These are phyloP conservation scores for Penicillium sp. DNA, from an alignment of 2,329 filamentous ascomycete genomes.

Conservation along the genomic window DNA sequence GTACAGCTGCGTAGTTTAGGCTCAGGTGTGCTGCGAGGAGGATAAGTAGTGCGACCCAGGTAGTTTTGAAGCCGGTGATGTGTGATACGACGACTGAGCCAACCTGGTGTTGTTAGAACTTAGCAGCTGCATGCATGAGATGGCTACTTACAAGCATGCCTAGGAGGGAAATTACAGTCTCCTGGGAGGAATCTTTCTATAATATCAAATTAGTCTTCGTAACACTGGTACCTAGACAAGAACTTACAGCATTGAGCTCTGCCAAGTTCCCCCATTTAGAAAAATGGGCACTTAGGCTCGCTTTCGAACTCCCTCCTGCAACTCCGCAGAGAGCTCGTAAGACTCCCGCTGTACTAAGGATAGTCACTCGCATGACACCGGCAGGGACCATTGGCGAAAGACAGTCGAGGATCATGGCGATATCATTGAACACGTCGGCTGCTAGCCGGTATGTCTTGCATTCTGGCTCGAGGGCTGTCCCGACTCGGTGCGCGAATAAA, in stretches of 20 bases:
- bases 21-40: constrained; percentile 75
- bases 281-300: constrained; percentile 89
- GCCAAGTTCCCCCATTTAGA: constrained; percentile 82
- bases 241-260: constrained; percentile 78
- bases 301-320: constrained; percentile 85
- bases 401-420: constrained; percentile 81
- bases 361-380: constrained; percentile 51
- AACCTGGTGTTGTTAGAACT: constrained; percentile 40
- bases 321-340: constrained; percentile 78
- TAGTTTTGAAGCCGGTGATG: constrained; percentile 69
- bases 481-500: constrained; percentile 78
- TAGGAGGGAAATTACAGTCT: constrained; percentile 85
- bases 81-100: constrained; percentile 79
- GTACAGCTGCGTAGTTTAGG: constrained; percentile 85
- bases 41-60: constrained; percentile 70
- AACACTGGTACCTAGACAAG: neutral
- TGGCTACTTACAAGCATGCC: constrained; percentile 69
- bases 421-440: constrained; percentile 86
- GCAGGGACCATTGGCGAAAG: constrained; percentile 73
- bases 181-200: constrained; percentile 86
- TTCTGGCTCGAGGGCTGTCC: constrained; percentile 81
- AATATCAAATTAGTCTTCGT: neutral
- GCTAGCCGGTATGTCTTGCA: constrained; percentile 87
- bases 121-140: neutral
- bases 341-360: constrained; percentile 63